Evolutionary conservation across 768 basidiomycete species (phyloP).

Genomic region (Boletus huronensis): DNA sequence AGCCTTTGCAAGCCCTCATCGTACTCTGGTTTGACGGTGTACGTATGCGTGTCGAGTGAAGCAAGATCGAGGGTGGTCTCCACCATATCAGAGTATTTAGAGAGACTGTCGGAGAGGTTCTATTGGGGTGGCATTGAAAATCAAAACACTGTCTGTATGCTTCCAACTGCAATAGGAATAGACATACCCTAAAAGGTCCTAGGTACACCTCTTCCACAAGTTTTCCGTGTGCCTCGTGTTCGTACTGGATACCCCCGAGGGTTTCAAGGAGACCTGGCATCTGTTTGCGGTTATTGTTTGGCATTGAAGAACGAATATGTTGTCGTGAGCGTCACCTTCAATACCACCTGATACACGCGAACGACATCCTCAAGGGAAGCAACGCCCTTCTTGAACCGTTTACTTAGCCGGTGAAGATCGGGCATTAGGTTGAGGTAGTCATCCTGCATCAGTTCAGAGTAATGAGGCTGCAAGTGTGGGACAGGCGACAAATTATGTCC

Average conservation of each 20-base stretch:
- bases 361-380: slow-evolving; percentile 94
- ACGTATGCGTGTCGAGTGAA: slow-evolving; percentile 80
- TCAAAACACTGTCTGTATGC: not conserved
- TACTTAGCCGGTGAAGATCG: slow-evolving; percentile 87
- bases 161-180: not conserved
- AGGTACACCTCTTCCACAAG: slow-evolving; percentile 72
- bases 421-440: slow-evolving; percentile 90
- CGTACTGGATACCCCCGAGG: slow-evolving; percentile 49
- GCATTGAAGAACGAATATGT: not conserved
- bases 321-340: slow-evolving; percentile 50
- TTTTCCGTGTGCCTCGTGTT: slow-evolving; percentile 43
- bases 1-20: slow-evolving; percentile 71
- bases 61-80: slow-evolving; percentile 92
- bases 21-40: slow-evolving; percentile 90
- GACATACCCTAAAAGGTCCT: slow-evolving; percentile 51
- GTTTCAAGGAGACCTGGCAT: slow-evolving; percentile 70
- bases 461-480: not conserved
- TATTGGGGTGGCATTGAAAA: slow-evolving; percentile 27
- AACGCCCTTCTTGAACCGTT: slow-evolving; percentile 80
- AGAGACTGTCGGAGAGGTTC: slow-evolving; percentile 60
- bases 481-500: not conserved
- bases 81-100: slow-evolving; percentile 89
- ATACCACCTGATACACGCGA: slow-evolving; percentile 88
- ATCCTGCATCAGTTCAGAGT: slow-evolving; percentile 46
- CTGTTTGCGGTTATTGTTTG: slow-evolving; percentile 35